Evolutionary conservation across 305 asterid species (phyloP).

Genomic region (Solanum hybrid): DNA sequence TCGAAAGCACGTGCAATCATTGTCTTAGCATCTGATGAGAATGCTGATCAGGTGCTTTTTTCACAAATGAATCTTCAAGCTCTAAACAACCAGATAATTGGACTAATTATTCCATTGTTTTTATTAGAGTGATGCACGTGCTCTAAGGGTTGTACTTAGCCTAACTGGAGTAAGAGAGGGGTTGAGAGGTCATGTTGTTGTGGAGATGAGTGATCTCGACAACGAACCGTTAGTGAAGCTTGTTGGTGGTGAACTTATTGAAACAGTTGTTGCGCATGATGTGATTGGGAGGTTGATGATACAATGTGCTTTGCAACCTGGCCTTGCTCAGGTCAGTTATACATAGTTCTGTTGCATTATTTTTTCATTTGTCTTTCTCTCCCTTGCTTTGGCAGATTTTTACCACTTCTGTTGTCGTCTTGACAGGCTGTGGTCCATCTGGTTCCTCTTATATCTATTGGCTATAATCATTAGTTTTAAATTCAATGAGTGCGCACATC

Average conservation of each 20-base stretch:
- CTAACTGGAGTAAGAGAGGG: conserved; percentile 91
- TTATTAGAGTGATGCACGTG: conserved; percentile 92
- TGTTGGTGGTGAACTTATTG: conserved; percentile 92
- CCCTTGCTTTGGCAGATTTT: neutral
- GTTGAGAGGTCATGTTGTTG: conserved; percentile 91
- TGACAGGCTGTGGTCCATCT: neutral
- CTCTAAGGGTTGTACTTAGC: conserved; percentile 96
- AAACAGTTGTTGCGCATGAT: conserved; percentile 98
- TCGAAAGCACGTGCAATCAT: conserved; percentile 95
- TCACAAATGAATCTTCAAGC: conserved; percentile 1
- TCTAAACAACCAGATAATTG: neutral
- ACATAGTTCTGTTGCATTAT: conserved; percentile 7
- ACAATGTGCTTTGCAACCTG: conserved; percentile 99
- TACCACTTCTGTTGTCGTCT: neutral
- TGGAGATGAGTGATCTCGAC: conserved; percentile 98
- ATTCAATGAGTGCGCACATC: neutral
- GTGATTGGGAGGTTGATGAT: conserved; percentile 97
- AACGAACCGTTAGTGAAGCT: conserved; percentile 98
- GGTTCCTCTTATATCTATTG: neutral
- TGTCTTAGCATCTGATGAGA: conserved; percentile 93
- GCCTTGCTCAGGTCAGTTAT: conserved; percentile 87
- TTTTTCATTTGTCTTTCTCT: conserved; percentile 1
- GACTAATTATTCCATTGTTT: conserved; percentile 16
- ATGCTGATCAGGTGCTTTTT: conserved; percentile 83
- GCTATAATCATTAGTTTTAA: neutral